These are phyloP conservation scores for Thielaviopsis populi DNA, from an alignment of 2,329 filamentous ascomycete genomes.

Conservation along the genomic window DNA sequence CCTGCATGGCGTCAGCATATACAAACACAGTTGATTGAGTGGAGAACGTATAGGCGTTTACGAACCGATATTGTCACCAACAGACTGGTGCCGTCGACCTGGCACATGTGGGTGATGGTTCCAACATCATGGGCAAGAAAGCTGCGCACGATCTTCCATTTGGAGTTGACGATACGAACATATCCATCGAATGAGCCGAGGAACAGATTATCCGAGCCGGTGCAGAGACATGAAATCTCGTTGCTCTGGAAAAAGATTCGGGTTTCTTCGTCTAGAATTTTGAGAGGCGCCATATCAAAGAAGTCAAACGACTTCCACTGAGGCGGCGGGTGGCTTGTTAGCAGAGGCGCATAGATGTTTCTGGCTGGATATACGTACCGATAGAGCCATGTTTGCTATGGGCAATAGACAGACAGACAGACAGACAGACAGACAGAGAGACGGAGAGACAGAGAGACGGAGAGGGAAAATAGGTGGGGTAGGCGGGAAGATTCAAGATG, in stretches of 20 bases:
- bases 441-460: no score
- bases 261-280: constrained; percentile 64
- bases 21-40: not conserved
- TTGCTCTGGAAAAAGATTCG: constrained; percentile 66
- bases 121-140: constrained; percentile 76
- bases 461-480: not conserved
- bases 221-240: constrained; percentile 69
- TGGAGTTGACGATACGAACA: constrained; percentile 73
- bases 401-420: not conserved
- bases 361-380: constrained; percentile 4
- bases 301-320: constrained; percentile 99
- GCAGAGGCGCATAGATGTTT: not conserved
- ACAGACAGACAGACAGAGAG: no score
- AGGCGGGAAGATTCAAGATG: not conserved
- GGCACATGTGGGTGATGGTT: constrained; percentile 79
- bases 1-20: constrained; percentile 29
- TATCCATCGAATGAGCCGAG: constrained; percentile 72
- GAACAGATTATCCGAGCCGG: constrained; percentile 80
- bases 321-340: not conserved
- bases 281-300: constrained; percentile 84
- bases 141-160: constrained; percentile 72
- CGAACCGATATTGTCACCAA: constrained; percentile 61
- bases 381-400: constrained; percentile 14
- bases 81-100: constrained; percentile 73
- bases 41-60: not conserved